Conservation (phyloP, 23 red algal genomes). For the Gracilaria vermiculophylla region DNA sequence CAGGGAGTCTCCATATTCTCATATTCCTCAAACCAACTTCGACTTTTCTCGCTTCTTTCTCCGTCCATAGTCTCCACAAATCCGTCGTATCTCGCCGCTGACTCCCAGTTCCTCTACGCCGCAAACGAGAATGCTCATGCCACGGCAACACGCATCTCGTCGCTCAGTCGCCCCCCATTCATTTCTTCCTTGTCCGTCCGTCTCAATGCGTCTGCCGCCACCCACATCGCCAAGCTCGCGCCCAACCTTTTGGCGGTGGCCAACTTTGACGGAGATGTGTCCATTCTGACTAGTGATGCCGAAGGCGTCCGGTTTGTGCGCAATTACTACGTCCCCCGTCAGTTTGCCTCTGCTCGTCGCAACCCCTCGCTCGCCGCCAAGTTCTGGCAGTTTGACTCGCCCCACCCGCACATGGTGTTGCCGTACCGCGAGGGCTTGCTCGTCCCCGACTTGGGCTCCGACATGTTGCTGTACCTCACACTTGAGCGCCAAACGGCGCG, state of each 20-base stretch:
- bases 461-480: not conserved
- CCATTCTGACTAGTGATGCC: not conserved
- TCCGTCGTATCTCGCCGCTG: not conserved
- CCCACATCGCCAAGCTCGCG: not conserved
- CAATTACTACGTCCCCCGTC: not conserved
- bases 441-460: constrained; percentile 43
- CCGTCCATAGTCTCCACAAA: not conserved
- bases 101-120: not conserved
- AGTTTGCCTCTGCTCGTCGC: not conserved
- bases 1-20: not conserved
- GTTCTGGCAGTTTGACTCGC: constrained; percentile 7
- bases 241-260: not conserved
- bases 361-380: not conserved
- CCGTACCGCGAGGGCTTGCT: constrained; percentile 26
- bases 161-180: not conserved
- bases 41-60: not conserved
- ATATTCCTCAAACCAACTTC: not conserved
- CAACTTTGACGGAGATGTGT: not conserved
- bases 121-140: constrained; percentile 12
- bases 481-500: not conserved
- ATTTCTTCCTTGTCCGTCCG: not conserved
- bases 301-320: not conserved
- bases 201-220: not conserved
- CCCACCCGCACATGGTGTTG: constrained; percentile 47
- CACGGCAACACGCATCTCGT: not conserved